Evolutionary conservation across 176 grass and related monocot species (phyloP), one percentile per base, ranked within the genome.

Genomic region (Aegilops sharonensis): DNA sequence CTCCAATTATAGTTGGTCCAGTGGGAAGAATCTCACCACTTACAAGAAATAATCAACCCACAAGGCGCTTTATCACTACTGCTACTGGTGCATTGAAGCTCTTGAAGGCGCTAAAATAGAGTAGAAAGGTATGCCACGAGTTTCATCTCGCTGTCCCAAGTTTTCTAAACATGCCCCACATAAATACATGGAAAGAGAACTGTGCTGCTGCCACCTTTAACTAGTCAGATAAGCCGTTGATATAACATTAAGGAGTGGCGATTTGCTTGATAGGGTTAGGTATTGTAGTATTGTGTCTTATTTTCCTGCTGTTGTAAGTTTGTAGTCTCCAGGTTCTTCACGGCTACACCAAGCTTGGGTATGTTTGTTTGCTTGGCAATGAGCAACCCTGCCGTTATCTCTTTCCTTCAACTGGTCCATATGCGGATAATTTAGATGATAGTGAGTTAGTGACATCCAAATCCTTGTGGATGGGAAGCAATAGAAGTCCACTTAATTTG

Each of bases 321-420:
- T 43, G 42, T 43, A 43, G 42, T 43, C 11, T 43, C 42, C 42
- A 43, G 10, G 42, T 93, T 92, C 89, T 96, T 99, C 30, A 31
- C 30, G 30, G 30, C 30, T 31, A 3, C 3, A 7, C 37, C 7
- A 39, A 39, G 37, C 8, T 39, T 39, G 37, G 37, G 37, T 39
- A 39, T 39, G 37, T 9, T 39, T 39, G 37, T 39, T 39, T 39
- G 37, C 37, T 39, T 39, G 8, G 37, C 37, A 39, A 39, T 39
- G 37, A 39, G 37, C 37, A 39, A 39, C 37, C 37, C 37, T 39
- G 37, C 11, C 68, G 1, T 0, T 13, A 5, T 45, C 17, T 35
- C 5, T 73, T 20, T 63, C 34, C 14, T 36, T 36, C 72, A 20
- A 23, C 31, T 68, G 37, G 62, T 75, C 67, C 76, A 56, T 62